Conservation (phyloP, 179 eudicot genomes). For the Heliamphora pulchella region DNA sequence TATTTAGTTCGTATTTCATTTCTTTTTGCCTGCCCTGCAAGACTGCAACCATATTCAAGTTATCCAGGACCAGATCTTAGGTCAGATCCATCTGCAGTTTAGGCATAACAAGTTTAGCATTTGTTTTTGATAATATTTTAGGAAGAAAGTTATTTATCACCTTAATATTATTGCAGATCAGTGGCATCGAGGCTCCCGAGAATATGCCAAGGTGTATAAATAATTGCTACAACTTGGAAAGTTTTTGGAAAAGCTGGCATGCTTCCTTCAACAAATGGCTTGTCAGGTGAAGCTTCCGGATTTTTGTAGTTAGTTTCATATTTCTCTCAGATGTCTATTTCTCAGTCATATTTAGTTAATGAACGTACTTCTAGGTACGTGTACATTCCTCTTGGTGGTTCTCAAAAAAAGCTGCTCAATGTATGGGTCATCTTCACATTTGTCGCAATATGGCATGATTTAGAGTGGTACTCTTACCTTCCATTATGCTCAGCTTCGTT, state of each 20-base stretch:
- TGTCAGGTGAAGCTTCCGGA: slow-evolving; percentile 56
- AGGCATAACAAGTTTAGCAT: not conserved
- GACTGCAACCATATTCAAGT: not conserved
- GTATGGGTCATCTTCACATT: slow-evolving; percentile 96
- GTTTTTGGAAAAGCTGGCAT: slow-evolving; percentile 99
- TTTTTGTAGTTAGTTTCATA: not conserved
- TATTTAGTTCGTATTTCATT: not conserved
- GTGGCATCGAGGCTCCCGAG: slow-evolving; percentile 86
- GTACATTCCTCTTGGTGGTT: slow-evolving; percentile 95
- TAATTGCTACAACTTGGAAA: slow-evolving; percentile 85
- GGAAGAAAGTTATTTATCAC: not conserved
- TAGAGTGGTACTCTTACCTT: slow-evolving; percentile 63
- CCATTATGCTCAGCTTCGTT: not conserved
- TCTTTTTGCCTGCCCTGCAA: not conserved
- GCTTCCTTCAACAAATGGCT: slow-evolving; percentile 98
- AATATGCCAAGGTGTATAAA: slow-evolving; percentile 96
- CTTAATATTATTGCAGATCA: slow-evolving; percentile 34
- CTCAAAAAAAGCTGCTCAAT: slow-evolving; percentile 71
- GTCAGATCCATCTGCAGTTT: not conserved
- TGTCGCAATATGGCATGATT: slow-evolving; percentile 98
- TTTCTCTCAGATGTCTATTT: not conserved
- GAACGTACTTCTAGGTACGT: slow-evolving; percentile 49
- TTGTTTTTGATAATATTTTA: not conserved
- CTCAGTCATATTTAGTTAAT: not conserved
- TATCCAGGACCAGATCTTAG: not conserved